Evolutionary conservation across 371 early-diverging fungal genomes (phyloP), one percentile per base, ranked within the genome.

Genomic region (Zychaea mexicana): DNA sequence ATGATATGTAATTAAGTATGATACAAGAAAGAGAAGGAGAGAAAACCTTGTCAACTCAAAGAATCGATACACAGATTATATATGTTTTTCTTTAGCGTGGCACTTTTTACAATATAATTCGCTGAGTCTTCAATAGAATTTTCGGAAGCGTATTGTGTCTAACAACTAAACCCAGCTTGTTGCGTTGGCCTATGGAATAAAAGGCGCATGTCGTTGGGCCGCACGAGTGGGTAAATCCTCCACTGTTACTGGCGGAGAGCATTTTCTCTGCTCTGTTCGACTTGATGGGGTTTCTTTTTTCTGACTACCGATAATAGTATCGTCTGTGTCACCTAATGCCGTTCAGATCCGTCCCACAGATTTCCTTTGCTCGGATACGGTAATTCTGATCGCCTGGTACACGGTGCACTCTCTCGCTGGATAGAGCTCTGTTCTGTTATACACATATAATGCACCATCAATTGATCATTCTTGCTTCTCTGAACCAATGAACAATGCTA

Each of bases 151-250:
- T 8, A 3, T 32, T 22, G 6, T 19, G 28, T 19, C 36, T 19
- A 49, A 13, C 5, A 49, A 49, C 49, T 24, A 49, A 56, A 32
- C 56, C 36, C 33, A 56, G 56, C 9, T 53, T 2, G 42, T 42
- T 15, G 42, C n/a, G 13, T 24, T 56, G 17, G 56, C 56, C 56
- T 56, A 56, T 56, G 24, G 30, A 36, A 56, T 33, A 56, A 56
- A 33, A 21, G 21, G 56, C 56, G 56, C 56, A 56, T 21, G 15
- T n/a, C 31, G 9, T 21, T 46, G 38, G 46, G 19, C n/a, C 21
- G n/a, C n/a, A 26, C 12, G 5, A 9, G 12, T 56, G 36, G 56
- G 36, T 24, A 17, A 8, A 19, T 22, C 22, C n/a, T 9, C 15
- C 36, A 36, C 33, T 56, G 22, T 33, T 19, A 33, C n/a, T 56